phyloP scores from a whole-genome alignment of 371 early-diverging fungal genomes.

The Batkoa obscura region DNA sequence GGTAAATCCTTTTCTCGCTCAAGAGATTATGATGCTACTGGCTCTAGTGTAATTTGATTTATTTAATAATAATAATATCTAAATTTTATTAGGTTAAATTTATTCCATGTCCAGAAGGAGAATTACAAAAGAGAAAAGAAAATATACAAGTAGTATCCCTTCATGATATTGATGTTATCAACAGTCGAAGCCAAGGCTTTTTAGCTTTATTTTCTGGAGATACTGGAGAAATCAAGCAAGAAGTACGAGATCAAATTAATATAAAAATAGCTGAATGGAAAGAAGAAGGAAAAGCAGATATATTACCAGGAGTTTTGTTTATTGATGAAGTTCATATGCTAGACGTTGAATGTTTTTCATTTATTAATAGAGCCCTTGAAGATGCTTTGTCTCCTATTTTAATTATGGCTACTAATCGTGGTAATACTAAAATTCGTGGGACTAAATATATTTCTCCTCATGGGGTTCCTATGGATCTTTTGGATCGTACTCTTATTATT shows the following conservation, averaged over 20 bases:
- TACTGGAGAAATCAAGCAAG: conserved; percentile 93
- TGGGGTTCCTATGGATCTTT: conserved; percentile 92
- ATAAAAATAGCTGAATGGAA: conserved; percentile 94
- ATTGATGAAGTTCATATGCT: conserved; percentile 99
- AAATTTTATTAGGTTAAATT: conserved; percentile 51
- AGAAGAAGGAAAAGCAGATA: conserved; percentile 96
- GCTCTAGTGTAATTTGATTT: conserved; percentile 51
- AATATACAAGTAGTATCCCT: conserved; percentile 92
- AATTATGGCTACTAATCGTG: conserved; percentile 96
- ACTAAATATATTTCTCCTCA: conserved; percentile 84
- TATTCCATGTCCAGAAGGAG: conserved; percentile 98
- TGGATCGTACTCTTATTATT: conserved; percentile 89
- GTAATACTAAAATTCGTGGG: conserved; percentile 85
- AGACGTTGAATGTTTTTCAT: conserved; percentile 97
- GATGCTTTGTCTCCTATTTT: conserved; percentile 91
- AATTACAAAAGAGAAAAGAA: conserved; percentile 91
- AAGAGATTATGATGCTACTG: conserved; percentile 92
- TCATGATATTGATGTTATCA: conserved; percentile 98
- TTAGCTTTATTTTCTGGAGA: conserved; percentile 91
- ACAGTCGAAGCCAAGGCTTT: conserved; percentile 93
- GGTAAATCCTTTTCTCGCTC: conserved; percentile 89
- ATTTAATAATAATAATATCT: not conserved
- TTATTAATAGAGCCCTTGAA: conserved; percentile 92
- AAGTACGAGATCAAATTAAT: conserved; percentile 97
- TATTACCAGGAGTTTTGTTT: conserved; percentile 94